These are phyloP conservation scores for Ascomycota sp. DNA, from an alignment of 2,329 filamentous ascomycete species.

Conservation along the genomic window DNA sequence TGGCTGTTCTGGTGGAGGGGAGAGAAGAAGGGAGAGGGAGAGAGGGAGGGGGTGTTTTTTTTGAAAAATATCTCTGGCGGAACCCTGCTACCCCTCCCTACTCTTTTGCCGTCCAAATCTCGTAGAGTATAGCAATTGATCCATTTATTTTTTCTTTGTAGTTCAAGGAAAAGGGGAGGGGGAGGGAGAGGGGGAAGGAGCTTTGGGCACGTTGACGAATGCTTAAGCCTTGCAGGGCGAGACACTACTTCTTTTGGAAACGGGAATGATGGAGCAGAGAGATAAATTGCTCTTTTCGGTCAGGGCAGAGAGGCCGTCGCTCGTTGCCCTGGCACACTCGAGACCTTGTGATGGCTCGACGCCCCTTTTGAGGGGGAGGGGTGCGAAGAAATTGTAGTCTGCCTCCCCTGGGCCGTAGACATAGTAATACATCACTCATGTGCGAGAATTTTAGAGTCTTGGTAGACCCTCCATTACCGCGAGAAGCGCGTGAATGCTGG, in stretches of 20 bases:
- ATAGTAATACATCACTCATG: background rate
- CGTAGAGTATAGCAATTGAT: background rate
- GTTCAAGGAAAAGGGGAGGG: background rate
- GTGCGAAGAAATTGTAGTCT: background rate
- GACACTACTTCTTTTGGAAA: constrained; percentile 13
- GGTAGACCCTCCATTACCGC: too few relatives aligned
- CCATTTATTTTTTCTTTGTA: background rate
- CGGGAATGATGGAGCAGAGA: constrained; percentile 4
- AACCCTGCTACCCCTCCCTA: too few relatives aligned
- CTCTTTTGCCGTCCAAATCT: background rate
- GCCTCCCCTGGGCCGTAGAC: background rate
- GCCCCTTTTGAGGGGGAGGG: background rate
- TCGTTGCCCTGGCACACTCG: background rate
- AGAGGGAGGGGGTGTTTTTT: background rate
- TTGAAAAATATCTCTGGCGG: background rate
- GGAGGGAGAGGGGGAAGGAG: background rate
- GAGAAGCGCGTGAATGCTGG: too few relatives aligned
- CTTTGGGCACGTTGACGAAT: constrained; percentile 3
- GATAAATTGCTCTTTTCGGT: constrained; percentile 5
- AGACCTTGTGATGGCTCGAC: background rate
- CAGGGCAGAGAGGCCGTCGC: constrained; percentile 4
- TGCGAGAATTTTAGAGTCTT: too few relatives aligned
- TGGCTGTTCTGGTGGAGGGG: background rate
- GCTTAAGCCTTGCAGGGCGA: constrained; percentile 14
- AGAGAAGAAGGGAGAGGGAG: background rate